Base-by-base conservation (phyloP, 2,329 filamentous ascomycete species). In the Juglanconis oblonga region DNA sequence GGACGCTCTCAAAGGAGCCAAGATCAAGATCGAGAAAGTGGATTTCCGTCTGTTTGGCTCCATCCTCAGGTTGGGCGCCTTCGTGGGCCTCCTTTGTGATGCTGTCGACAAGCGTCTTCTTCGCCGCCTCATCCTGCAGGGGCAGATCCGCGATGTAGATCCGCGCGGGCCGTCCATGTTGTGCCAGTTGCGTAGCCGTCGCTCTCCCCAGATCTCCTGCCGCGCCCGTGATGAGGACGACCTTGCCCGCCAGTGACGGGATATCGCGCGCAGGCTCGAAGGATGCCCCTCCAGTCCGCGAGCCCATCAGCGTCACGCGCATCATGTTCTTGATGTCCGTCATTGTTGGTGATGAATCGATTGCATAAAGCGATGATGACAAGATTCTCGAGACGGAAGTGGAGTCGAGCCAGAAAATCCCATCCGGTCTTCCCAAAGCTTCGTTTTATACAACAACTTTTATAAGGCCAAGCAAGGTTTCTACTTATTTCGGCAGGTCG, bases 211-310 rank as follows among this genome's bases (percentile, higher is more conserved):
- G 31, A n/a, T 57, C 55, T 3, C 55, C 55, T 11, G 55, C 55
- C 17, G 55, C 55, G 11, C 55, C 55, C 4, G 55, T 57, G 55
- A 57, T 57, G 29, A 57, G 48, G 8, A 57, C 17, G n/a, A 57
- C 55, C 35, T 47, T 45, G 47, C n/a, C 48, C 13, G 47, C n/a
- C 24, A 50, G 13, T 3, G 47, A 44, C 29, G 55, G 48, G n/a
- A 57, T 45, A n/a, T 51, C 48, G 47, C 47, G 48, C 4, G 55
- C 55, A 10, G 55, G 47, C 14, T 51, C 29, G 38, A 51, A 57
- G 13, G 47, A 24, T 44, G 36, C 31, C 10, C 31, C n/a, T n/a
- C 42, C 55, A 7, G 17, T 48, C 42, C 45, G 38, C 36, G 55
- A 57, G 9, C 55, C 55, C 31, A 50, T 33, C 7, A 54, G 31